phyloP scores from a whole-genome alignment of 2,329 filamentous ascomycete genomes.

The Aspergillus japonicus region DNA sequence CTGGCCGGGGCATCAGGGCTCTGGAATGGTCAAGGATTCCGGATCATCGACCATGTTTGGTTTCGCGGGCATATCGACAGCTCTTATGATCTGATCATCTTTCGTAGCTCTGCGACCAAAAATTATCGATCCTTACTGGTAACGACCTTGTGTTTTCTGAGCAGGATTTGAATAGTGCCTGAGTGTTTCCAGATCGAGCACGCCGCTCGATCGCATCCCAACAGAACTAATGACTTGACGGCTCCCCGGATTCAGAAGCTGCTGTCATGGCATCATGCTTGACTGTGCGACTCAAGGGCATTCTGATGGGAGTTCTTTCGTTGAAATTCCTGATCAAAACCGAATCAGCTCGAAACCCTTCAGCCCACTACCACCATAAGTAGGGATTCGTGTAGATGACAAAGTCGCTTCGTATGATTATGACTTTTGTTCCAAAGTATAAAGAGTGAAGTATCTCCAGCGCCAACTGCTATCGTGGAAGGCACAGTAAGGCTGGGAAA shows the following conservation, averaged over 20 bases:
- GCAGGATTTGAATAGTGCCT: slow-evolving; percentile 90
- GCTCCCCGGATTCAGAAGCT: slow-evolving; percentile 70
- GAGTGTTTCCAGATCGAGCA: slow-evolving; percentile 64
- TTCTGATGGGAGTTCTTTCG: too few relatives aligned
- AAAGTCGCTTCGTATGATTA: too few relatives aligned
- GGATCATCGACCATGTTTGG: slow-evolving; percentile 79
- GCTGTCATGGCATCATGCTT: slow-evolving; percentile 61
- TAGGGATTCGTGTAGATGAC: too few relatives aligned
- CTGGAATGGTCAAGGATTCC: slow-evolving; percentile 36
- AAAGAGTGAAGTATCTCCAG: too few relatives aligned
- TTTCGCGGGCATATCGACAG: slow-evolving; percentile 72
- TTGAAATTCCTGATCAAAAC: too few relatives aligned
- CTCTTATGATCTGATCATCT: slow-evolving; percentile 96
- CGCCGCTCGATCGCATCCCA: slow-evolving; percentile 75
- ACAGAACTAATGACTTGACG: slow-evolving; percentile 77
- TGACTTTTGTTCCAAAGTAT: too few relatives aligned
- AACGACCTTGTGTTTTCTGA: slow-evolving; percentile 77
- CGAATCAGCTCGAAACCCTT: too few relatives aligned
- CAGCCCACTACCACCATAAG: too few relatives aligned
- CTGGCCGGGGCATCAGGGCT: slow-evolving; percentile 55
- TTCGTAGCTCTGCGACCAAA: slow-evolving; percentile 75
- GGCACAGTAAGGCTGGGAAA: too few relatives aligned
- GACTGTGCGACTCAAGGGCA: too few relatives aligned
- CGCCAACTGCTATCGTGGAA: too few relatives aligned
- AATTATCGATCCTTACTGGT: slow-evolving; percentile 83